Evolutionary conservation across 345 rosid species (phyloP), one percentile per base, ranked within the genome.

Genomic region (Salix suchowensis): DNA sequence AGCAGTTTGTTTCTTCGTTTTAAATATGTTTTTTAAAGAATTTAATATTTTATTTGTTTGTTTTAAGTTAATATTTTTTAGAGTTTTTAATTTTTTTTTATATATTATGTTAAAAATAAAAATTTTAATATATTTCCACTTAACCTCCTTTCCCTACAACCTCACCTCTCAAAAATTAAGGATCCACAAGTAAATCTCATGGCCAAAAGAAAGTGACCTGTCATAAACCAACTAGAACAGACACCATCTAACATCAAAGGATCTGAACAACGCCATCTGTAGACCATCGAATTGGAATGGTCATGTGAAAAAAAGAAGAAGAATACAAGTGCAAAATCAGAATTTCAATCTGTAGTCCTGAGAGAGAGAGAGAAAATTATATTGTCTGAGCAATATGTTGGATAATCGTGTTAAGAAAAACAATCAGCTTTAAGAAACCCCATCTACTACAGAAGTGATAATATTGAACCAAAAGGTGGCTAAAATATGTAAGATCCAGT

Each of bases 191-290:
- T n/a, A 44, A 39, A 68, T 26, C n/a, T 34, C 15, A 42, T 36
- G 21, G 52, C 81, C 72, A 6, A 28, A 62, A 52, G 11, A 74
- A 80, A 62, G 64, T 40, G 75, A 77, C 75, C 30, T 60, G 67
- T 50, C 60, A 78, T 30, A 34, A 58, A 75, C 11, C 55, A 77
- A 55, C 50, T 19, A 64, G 50, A 30, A 19, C 10, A 62, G 50
- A 64, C 71, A 68, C 8, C 37, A 77, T 62, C 16, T 58, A 77
- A 54, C 34, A 71, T 73, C 76, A 21, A 52, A 77, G 54, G 62
- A 68, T 66, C 66, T 40, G 54, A 42, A 15, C 39, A 60, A 16
- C 34, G 71, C 50, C 14, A 23, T 34, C 73, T 32, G 48, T 32
- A 37, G 13, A 66, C 46, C 28, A 30, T 60, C 52, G 28, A 42